Evolutionary conservation across 1,139 yeast species (phyloP), one percentile per base, ranked within the genome.

Genomic region (Petasospora fabianii): DNA sequence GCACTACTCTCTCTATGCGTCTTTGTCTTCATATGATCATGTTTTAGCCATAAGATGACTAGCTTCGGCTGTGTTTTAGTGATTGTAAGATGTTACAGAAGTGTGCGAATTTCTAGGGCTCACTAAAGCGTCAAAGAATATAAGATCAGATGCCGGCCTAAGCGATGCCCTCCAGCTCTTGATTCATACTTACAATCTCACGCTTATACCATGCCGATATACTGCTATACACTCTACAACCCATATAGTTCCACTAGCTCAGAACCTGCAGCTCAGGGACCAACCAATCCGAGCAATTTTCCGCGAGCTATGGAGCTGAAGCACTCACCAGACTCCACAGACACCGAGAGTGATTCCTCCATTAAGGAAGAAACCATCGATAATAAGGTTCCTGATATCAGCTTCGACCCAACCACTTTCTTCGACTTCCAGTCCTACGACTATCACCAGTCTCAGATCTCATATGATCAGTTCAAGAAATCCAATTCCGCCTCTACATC

Each of bases 141-240:
- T n/a, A n/a, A n/a, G n/a, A n/a, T n/a, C n/a, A n/a, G n/a, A n/a
- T n/a, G n/a, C n/a, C n/a, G n/a, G n/a, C n/a, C n/a, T n/a, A n/a
- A n/a, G n/a, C n/a, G n/a, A n/a, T n/a, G n/a, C n/a, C n/a, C n/a
- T n/a, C n/a, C n/a, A n/a, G n/a, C n/a, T n/a, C n/a, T n/a, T n/a
- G n/a, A n/a, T n/a, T n/a, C n/a, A n/a, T n/a, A n/a, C n/a, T 20
- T 20, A 20, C 7, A 8, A 20, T 20, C 7, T 20, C 22, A 20
- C 10, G 10, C 7, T 20, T 8, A 7, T 8, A 22, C n/a, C 12
- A 42, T 43, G 47, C 13, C 29, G 21, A 22, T 39, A 18, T 38
- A 43, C 27, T 37, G 43, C 15, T 43, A 41, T 24, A 36, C 41
- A n/a, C 35, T 43, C 3, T 27, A 33, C 28, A 27, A 34, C 17